Base-by-base conservation (phyloP, 1,284 basidiomycete species). In the Cryptococcus hybrid region DNA sequence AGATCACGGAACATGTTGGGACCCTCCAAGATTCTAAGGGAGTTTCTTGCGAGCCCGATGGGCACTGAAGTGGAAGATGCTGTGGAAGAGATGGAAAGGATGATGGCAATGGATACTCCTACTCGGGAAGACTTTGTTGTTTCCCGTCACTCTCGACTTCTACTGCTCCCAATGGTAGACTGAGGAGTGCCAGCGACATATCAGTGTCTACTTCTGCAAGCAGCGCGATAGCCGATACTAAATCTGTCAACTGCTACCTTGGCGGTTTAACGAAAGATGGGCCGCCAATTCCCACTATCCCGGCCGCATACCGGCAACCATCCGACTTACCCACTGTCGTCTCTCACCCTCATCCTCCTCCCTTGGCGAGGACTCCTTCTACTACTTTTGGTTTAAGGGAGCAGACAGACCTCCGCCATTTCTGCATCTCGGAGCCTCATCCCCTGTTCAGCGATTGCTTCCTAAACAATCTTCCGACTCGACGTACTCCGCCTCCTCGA, bases 71-170 rank as follows among this genome's bases (percentile, higher is more conserved):
- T 38, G 24, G 60, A 58, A 35, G 64, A 65, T 11, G 61, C 47
- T n/a, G 49, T 62, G 7, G 64, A 67, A 47, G 70, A 71, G 62
- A 74, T 74, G 71, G 71, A 74, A 50, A 48, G 55, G 15, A 64
- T 74, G 36, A 58, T 74, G 58, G 64, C 60, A 36, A 70, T 72
- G 69, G 69, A 72, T 49, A 70, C 71, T 36, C 70, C 71, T 4
- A 67, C 65, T 8, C 62, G 71, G 30, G 55, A 64, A 15, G 66
- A 69, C 47, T 71, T 68, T 48, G 66, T 70, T 51, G 67, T 65
- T 46, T 70, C 69, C 68, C 71, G 30, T 60, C 71, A 1, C 58
- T 57, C 3, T 62, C 64, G 0, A 51, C 63, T 0, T 53, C 54
- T 3, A 50, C 52, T 13, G 56, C 43, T 12, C 54, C 42, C 13